Conservation (phyloP, 1,284 basidiomycete species). For the Mycena sp. region DNA sequence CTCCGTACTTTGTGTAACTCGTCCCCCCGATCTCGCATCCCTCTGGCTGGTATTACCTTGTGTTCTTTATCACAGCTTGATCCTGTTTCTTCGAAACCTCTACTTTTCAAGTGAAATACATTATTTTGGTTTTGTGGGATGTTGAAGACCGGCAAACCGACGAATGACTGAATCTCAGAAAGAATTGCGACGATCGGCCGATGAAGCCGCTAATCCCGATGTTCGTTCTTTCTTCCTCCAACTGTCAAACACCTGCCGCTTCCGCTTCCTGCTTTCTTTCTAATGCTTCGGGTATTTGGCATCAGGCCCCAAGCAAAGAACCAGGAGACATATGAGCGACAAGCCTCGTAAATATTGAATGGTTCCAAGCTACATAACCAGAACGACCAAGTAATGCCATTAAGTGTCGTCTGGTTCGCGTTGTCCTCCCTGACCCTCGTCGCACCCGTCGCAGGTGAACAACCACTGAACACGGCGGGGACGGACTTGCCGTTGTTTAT, state of each 20-base stretch:
- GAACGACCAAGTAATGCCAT: conserved; percentile 5
- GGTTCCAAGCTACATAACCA: conserved; percentile 2
- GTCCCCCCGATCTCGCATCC: too few relatives aligned
- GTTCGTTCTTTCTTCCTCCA: conserved; percentile 5
- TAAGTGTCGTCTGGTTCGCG: conserved; percentile 9
- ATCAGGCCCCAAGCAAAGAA: too few relatives aligned
- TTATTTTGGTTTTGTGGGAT: too few relatives aligned
- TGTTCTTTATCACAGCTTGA: too few relatives aligned
- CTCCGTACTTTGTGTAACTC: too few relatives aligned
- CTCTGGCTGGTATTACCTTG: too few relatives aligned
- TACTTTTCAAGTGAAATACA: too few relatives aligned
- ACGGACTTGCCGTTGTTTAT: conserved; percentile 7
- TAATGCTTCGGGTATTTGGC: background rate
- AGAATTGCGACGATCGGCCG: background rate
- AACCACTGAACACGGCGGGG: conserved; percentile 7
- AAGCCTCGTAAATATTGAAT: conserved; percentile 1
- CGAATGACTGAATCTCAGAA: background rate
- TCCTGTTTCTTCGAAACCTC: too few relatives aligned
- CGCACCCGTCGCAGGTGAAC: conserved; percentile 7
- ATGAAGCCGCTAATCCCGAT: background rate
- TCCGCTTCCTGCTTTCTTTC: background rate
- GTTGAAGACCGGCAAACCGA: too few relatives aligned
- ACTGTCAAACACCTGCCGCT: background rate
- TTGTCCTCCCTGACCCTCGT: conserved; percentile 5
- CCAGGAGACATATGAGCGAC: background rate